Evolutionary conservation across 2,329 filamentous ascomycete species (phyloP), one percentile per base, ranked within the genome.

Genomic region (Chaetomiaceae sp.): DNA sequence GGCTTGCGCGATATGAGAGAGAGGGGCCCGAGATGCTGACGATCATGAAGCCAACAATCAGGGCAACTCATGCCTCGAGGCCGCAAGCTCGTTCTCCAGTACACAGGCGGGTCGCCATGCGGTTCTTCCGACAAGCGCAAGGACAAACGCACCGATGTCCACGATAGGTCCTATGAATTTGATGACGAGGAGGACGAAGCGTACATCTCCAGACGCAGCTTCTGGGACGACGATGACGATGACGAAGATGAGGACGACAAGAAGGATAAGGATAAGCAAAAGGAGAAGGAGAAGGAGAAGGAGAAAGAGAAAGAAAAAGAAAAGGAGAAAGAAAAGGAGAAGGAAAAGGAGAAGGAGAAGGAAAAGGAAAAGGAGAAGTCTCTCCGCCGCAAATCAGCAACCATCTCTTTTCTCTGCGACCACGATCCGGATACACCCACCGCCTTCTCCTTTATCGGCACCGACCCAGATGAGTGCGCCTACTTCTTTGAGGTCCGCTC

Each of bases 401-500:
- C 91, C 54, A 90, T 99, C 70, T 94, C 90, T 21, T 92, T 97
- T 68, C 85, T 94, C 60, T 99, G 94, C 75, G 91, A 96, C 67
- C 83, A 82, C 57, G 90, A 96, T 63, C 84, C 89, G 1, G 79
- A 77, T 27, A 80, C 81, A 4, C 77, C 81, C 36, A 85, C 90
- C 4, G 79, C 81, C 4, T 77, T 94, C 33, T 90, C 89, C 18
- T 99, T 96, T 67, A 86, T 97, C 54, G 89, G 88, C 54, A 74
- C 75, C 38, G 86, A 91, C 56, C 86, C 89, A 36, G 91, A 97
- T 66, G 86, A 95, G 55, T 99, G 94, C 76, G 84, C 89, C 27
- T 99, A 97, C 72, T 88, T 95, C 71, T 99, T 99, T 73, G 91
- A 97, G 69, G 86, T 91, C 45, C 87, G 92, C 59, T 94, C 89